Base-by-base conservation (phyloP, 2,329 filamentous ascomycete species). In the Colletotrichum salicis region DNA sequence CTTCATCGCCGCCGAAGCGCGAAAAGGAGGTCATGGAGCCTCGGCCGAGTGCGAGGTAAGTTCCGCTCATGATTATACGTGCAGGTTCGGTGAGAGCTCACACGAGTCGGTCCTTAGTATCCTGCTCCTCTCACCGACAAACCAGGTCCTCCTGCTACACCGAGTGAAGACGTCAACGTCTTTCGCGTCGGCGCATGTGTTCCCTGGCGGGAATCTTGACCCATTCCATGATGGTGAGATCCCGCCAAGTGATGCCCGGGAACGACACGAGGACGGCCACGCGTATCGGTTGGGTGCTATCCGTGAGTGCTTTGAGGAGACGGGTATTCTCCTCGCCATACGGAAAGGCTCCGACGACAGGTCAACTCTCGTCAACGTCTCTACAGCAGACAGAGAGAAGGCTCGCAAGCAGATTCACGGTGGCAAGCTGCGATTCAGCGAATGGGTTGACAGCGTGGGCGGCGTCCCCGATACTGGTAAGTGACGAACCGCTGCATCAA, bases 291-390 rank as follows among this genome's bases (percentile, higher is more conserved):
- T 94, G 45, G 95, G 92, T 6, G 96, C 95, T 0, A 90, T 98
- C 29, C 87, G 96, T 7, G 96, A 98, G 84, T 94, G 94, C 0
- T 98, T 98, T 78, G 96, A 99, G 80, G 96, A 98, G 83, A 95
- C 93, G 74, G 96, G 96, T 0, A 94, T 98, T 65, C 82, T 98
- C 31, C 86, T 98, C 3, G 94, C 94, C 0, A 85, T 80, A 65
- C 77, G 74, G 69, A 71, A 64, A 41, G 54, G 64, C 6, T 63
- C 76, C 4, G 82, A 80, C 4, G 78, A 81, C 12, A 85, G 86
- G 6, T 87, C 86, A 0, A 81, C 84, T 24, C 81, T 96, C 63
- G 82, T 96, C 35, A 86, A 90, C 52, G 79, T 97, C 6, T 80
- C 86, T 0, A 86, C 89, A 8, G 81, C 82, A 1, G 88, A 91